Conservation (phyloP, 805 yeast species). For the Kuraishia floccosa region DNA sequence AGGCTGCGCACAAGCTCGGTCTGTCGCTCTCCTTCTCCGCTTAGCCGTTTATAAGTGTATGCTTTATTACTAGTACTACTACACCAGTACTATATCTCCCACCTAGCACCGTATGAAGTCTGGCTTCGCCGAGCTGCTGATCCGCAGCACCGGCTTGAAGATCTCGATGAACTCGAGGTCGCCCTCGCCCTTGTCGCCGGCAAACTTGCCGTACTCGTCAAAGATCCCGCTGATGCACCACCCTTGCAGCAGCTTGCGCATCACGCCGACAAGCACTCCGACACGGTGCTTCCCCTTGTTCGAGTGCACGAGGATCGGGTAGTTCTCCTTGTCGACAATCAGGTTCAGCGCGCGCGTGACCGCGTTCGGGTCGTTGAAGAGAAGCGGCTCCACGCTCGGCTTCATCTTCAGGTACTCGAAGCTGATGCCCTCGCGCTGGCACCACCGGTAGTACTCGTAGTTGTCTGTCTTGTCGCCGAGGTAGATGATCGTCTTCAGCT, state of each 20-base stretch:
- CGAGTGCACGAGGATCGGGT: conserved; percentile 84
- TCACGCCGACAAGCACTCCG: conserved; percentile 86
- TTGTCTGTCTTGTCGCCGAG: conserved; percentile 66
- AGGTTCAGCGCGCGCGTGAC: conserved; percentile 46
- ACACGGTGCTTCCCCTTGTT: conserved; percentile 97
- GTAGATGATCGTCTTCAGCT: conserved; percentile 71
- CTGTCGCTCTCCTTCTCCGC: conserved; percentile 89
- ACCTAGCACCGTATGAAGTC: too few species aligned
- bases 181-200: conserved; percentile 87
- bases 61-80: too few species aligned
- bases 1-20: conserved; percentile 97
- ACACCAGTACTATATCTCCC: too few species aligned
- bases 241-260: conserved; percentile 78
- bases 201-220: conserved; percentile 88
- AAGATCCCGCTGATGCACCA: conserved; percentile 92
- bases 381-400: conserved; percentile 62
- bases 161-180: conserved; percentile 86
- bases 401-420: conserved; percentile 56
- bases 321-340: conserved; percentile 53
- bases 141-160: conserved; percentile 52
- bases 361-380: conserved; percentile 43
- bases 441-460: conserved; percentile 60
- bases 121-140: conserved; percentile 42
- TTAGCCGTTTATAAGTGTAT: conserved; percentile 30
- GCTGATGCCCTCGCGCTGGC: conserved; percentile 29